These are phyloP conservation scores for Coriaria nepalensis DNA, from an alignment of 306 rosid species.

Conservation along the genomic window DNA sequence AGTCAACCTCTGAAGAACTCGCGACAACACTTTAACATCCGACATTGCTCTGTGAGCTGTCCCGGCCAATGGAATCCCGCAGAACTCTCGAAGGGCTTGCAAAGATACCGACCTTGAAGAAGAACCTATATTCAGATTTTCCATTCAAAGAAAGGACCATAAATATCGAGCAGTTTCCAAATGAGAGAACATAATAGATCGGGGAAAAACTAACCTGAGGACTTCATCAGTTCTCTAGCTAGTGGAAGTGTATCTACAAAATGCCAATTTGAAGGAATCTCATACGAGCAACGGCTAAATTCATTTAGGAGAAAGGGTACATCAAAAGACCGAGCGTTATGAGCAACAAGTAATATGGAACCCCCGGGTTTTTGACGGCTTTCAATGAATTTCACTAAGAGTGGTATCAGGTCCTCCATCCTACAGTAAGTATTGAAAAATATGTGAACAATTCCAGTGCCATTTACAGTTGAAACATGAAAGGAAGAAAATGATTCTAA, in stretches of 20 bases:
- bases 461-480: too few species aligned
- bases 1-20: conserved; percentile 48
- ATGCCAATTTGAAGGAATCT: conserved; percentile 57
- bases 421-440: conserved; percentile 18
- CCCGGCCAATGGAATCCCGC: conserved; percentile 35
- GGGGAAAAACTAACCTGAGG: conserved; percentile 30
- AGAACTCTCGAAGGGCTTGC: conserved; percentile 40
- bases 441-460: not conserved
- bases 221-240: conserved; percentile 56
- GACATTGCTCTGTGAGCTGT: conserved; percentile 82
- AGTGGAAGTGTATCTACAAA: conserved; percentile 48
- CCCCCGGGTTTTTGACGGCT: conserved; percentile 80
- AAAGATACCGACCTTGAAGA: conserved; percentile 23
- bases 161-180: too few species aligned
- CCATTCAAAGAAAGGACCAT: too few species aligned
- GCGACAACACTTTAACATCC: conserved; percentile 49
- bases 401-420: conserved; percentile 70
- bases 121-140: too few species aligned
- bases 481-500: too few species aligned
- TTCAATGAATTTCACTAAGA: conserved; percentile 39
- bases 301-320: conserved; percentile 65
- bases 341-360: conserved; percentile 50
- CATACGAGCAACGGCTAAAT: conserved; percentile 42
- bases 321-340: conserved; percentile 73
- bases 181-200: too few species aligned